Percentiles rank a stretch among this genome's conserved stretches.
phyloP scores from a whole-genome alignment of 2,329 filamentous ascomycete genomes.

The Dryadomyces quercus-mongolicae region DNA sequence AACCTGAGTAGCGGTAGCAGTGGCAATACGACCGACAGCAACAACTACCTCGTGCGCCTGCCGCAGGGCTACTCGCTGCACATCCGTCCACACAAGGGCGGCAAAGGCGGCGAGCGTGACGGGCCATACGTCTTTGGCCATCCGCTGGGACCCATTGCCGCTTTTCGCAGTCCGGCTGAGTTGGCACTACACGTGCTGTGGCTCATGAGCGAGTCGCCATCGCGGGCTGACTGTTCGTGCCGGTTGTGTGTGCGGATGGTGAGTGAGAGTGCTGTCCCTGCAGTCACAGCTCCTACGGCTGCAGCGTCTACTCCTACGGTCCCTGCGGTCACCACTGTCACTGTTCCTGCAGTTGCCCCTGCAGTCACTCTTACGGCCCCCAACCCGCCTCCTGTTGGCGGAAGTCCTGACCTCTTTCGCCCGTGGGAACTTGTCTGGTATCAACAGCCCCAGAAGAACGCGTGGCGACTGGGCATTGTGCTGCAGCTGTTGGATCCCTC shows the following conservation, averaged over 20 bases:
- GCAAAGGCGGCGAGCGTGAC: slow-evolving; percentile 46
- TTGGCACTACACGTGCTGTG: slow-evolving; percentile 40
- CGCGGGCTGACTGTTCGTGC: slow-evolving; percentile 38
- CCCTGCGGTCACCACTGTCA: not conserved
- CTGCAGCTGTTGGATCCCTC: slow-evolving; percentile 9
- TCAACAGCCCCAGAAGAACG: slow-evolving; percentile 16
- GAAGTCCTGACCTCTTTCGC: slow-evolving; percentile 16
- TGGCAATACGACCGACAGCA: not conserved
- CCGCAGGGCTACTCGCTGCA: slow-evolving; percentile 13
- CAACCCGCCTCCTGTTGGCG: not conserved
- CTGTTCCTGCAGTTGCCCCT: not conserved
- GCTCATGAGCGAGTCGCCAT: slow-evolving; percentile 34
- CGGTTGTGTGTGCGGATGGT: slow-evolving; percentile 28
- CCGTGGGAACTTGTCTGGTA: slow-evolving; percentile 24
- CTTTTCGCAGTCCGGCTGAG: slow-evolving; percentile 39
- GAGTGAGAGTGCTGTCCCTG: slow-evolving; percentile 6
- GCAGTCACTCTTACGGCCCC: no score
- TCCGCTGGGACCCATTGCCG: slow-evolving; percentile 10
- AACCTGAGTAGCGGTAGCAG: slow-evolving; percentile 9
- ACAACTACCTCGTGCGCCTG: slow-evolving; percentile 12
- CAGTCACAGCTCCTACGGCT: not conserved
- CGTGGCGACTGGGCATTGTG: slow-evolving; percentile 24
- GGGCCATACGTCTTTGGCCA: slow-evolving; percentile 19
- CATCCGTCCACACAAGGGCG: slow-evolving; percentile 9
- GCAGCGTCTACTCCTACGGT: not conserved